Evolutionary conservation across 352 stramenopile genomes (phyloP), one percentile per base, ranked within the genome.

Genomic region (Phytophthora kernoviae): DNA sequence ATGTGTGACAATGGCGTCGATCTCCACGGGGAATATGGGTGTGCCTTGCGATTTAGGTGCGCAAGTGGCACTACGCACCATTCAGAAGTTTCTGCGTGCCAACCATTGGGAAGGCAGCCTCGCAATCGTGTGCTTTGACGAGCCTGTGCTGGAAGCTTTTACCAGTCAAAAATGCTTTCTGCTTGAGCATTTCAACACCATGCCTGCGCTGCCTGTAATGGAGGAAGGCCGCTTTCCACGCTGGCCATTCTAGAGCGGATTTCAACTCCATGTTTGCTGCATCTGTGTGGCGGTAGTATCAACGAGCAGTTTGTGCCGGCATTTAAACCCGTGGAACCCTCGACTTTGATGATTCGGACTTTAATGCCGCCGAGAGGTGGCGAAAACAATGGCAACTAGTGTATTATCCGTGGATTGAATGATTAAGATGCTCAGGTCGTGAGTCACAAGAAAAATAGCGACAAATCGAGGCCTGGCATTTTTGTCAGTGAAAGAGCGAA

Each of bases 1-100:
- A 24, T 88, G 77, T 43, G 57, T 90, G 12, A 75, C 74, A 9
- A 69, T 88, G 26, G 68, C 76, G 22, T 90, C 81, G 24, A 86
- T 90, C 15, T 76, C 68, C 15, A 76, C 68, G 20, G 54, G 58
- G 20, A 70, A 68, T 48, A 68, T 54, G 48, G 59, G 58, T 7
- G 62, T 84, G 1, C 68, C 74, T 0, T 48, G 50, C 14, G 57
- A 55, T 17, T 15, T 65, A 17, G 67, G 55, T 18, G 73, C 76
- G 12, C 33, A 65, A 48, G 64, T 79, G 36, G 76, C 58, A 1
- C 49, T 85, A 3, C 63, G 65, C 7, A 64, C 59, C 18, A 73
- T 79, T 37, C 68, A 79, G 63, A 81, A 80, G 41, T 81, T 82
- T n/a, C 47, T 81, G 3, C 76, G 76, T 17, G 62, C 61, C 17